Evolutionary conservation across 805 yeast species (phyloP), one percentile per base, ranked within the genome.

Genomic region (Diddensiella caesifluorescens): DNA sequence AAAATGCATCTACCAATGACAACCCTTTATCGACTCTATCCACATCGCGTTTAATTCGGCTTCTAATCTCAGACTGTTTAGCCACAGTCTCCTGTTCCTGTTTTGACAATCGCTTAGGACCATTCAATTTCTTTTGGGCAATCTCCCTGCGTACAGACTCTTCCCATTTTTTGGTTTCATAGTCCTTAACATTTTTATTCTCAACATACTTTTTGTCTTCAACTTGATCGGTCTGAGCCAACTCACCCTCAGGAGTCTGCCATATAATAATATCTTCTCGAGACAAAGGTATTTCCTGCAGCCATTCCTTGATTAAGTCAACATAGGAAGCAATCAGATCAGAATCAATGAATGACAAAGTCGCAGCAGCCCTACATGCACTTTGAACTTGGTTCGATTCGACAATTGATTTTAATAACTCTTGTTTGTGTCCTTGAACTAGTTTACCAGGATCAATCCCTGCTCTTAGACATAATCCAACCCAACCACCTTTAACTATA

Each of bases 161-260:
- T 57, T 92, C 98, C 97, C 97, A 90, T 59, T 85, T 79, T 45
- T 75, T 65, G 2, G 89, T 83, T 53, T 83, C 95, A 53, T 86
- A 86, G 54, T 88, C 95, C 56, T 80, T 88, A 1, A 85, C 67
- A 57, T 85, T 85, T 58, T 83, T 85, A 56, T 77, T 76, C 10
- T 77, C 76, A 3, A 64, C 67, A 25, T 63, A 62, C 12, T 34
- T 22, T 13, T 13, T 7, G 6, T 7, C 15, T 13, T 5, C 13
- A 6, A 12, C 26, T 13, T 13, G n/a, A 5, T 22, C 38, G 5
- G 9, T n/a, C 6, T 35, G 79, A 2, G 83, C 92, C 41, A 82
- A 59, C 35, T 74, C 79, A 2, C 88, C 94, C 34, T 80, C 94
- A 0, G 68, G 58, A 6, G 82, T 81, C 35, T 64, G 69, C 82